Evolutionary conservation across 768 basidiomycete species (phyloP).

Genomic region (Lactarius indigo): DNA sequence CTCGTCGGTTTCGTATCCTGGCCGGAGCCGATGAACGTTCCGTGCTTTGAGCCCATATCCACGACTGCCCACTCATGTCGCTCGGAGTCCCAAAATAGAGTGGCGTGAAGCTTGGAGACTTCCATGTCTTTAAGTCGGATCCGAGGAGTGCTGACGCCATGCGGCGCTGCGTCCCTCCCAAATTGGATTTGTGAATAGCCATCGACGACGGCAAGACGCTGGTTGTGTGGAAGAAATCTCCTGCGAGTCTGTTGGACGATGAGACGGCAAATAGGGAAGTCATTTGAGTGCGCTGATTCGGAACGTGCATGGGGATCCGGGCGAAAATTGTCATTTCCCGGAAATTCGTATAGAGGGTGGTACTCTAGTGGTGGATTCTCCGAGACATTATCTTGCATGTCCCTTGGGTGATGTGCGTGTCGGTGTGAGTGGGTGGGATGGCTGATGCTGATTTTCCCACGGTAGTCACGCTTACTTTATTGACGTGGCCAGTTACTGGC

Average conservation of each 20-base stretch:
- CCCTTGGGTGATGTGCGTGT: slow-evolving; percentile 20
- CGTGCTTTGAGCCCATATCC: slow-evolving; percentile 85
- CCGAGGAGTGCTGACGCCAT: slow-evolving; percentile 52
- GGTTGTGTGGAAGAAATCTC: slow-evolving; percentile 47
- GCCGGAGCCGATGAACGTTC: slow-evolving; percentile 54
- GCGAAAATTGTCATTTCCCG: slow-evolving; percentile 35
- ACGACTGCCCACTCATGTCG: slow-evolving; percentile 67
- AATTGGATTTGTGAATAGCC: slow-evolving; percentile 64
- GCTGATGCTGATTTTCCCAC: slow-evolving; percentile 14
- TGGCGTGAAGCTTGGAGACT: slow-evolving; percentile 79
- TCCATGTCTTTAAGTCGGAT: slow-evolving; percentile 81
- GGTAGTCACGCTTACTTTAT: neutral
- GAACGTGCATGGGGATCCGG: slow-evolving; percentile 4
- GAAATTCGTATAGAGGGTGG: slow-evolving; percentile 60
- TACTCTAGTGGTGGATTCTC: slow-evolving; percentile 31
- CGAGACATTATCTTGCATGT: slow-evolving; percentile 25
- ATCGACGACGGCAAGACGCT: slow-evolving; percentile 60
- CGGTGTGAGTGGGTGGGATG: neutral
- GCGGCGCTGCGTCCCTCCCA: slow-evolving; percentile 61
- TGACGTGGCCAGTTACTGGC: slow-evolving; percentile 2
- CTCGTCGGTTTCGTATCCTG: slow-evolving; percentile 23
- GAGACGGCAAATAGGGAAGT: slow-evolving; percentile 37
- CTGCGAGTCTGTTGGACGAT: slow-evolving; percentile 31
- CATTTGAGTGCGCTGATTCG: slow-evolving; percentile 5
- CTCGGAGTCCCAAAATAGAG: slow-evolving; percentile 62